Percentiles rank a stretch among this genome's conserved stretches.
Conservation (phyloP, 2,329 filamentous ascomycete species). For the Beauveria sp. region DNA sequence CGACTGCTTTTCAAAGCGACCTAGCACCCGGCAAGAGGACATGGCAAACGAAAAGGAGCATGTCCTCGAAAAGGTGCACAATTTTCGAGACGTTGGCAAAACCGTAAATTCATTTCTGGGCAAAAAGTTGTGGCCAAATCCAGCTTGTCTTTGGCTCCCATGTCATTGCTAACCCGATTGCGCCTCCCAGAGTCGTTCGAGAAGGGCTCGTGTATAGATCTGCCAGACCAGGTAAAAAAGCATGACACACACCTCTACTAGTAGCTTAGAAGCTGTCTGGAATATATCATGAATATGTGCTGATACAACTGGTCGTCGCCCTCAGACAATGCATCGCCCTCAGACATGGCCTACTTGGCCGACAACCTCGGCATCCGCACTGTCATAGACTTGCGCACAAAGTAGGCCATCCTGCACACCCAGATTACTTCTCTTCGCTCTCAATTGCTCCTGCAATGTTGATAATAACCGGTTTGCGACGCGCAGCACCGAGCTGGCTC, state of each 20-base stretch:
- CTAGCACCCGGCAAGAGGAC: background rate
- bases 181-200: constrained; percentile 29
- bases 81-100: constrained; percentile 69
- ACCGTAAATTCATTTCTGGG: constrained; percentile 55
- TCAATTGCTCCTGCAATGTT: background rate
- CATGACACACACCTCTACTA: background rate
- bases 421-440: background rate
- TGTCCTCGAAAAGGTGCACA: constrained; percentile 40
- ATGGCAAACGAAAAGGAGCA: constrained; percentile 16
- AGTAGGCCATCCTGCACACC: constrained; percentile 36
- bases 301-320: background rate
- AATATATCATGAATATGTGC: background rate
- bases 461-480: background rate
- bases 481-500: constrained; percentile 61
- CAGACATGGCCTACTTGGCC: constrained; percentile 53
- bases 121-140: constrained; percentile 35
- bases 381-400: constrained; percentile 72
- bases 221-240: constrained; percentile 47
- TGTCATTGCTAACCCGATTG: background rate
- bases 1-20: background rate
- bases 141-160: background rate
- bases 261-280: background rate
- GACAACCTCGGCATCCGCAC: constrained; percentile 58
- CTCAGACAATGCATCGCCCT: constrained; percentile 60
- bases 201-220: constrained; percentile 63